phyloP scores from a whole-genome alignment of 805 yeast genomes.

The Sugiyamaella mastotermitis region DNA sequence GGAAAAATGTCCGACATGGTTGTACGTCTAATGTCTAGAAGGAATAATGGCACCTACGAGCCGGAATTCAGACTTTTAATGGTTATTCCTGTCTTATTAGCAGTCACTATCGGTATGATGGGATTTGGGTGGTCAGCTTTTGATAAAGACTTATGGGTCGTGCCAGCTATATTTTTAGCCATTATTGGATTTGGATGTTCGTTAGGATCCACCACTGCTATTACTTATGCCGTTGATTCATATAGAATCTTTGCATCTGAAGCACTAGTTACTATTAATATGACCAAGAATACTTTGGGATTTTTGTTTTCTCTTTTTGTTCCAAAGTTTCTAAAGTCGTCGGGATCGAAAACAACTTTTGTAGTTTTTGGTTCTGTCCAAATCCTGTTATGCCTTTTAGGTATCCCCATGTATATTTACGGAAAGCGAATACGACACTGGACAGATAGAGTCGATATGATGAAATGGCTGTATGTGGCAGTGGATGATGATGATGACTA shows the following conservation, averaged over 20 bases:
- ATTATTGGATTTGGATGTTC: slow-evolving; percentile 55
- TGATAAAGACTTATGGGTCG: slow-evolving; percentile 46
- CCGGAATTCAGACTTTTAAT: slow-evolving; percentile 55
- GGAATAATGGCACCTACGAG: slow-evolving; percentile 51
- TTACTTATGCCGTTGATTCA: slow-evolving; percentile 53
- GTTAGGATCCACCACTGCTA: slow-evolving; percentile 55
- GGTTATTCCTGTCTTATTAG: slow-evolving; percentile 44
- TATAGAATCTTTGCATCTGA: slow-evolving; percentile 55
- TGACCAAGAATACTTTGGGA: slow-evolving; percentile 49
- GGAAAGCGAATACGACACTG: slow-evolving; percentile 47
- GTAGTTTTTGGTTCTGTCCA: slow-evolving; percentile 49
- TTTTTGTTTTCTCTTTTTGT: slow-evolving; percentile 53
- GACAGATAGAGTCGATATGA: slow-evolving; percentile 43
- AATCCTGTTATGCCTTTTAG: slow-evolving; percentile 41
- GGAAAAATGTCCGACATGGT: slow-evolving; percentile 46
- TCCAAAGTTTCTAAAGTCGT: slow-evolving; percentile 36
- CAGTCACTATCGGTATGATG: slow-evolving; percentile 46
- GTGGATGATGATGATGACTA: slow-evolving; percentile 17
- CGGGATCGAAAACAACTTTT: slow-evolving; percentile 43
- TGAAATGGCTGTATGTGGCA: slow-evolving; percentile 36
- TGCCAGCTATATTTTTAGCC: slow-evolving; percentile 52
- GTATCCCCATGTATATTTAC: slow-evolving; percentile 46
- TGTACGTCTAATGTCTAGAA: slow-evolving; percentile 39
- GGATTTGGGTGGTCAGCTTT: slow-evolving; percentile 59
- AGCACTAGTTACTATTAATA: slow-evolving; percentile 50